Conservation (phyloP, 2,329 filamentous ascomycete genomes). For the Hymenoscyphus infarciens region DNA sequence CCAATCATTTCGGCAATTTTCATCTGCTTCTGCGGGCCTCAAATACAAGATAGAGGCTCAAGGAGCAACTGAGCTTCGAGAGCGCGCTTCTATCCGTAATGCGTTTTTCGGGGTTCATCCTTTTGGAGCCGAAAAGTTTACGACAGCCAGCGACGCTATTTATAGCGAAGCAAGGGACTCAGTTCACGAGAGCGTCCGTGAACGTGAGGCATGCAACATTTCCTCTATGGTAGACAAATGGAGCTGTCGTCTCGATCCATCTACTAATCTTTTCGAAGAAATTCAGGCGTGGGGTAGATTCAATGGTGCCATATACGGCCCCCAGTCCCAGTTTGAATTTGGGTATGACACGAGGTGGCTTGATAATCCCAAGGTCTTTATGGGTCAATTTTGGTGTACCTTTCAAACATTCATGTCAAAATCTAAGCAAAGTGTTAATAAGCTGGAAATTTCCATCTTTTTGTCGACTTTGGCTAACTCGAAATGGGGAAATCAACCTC, state of each 20-base stretch:
- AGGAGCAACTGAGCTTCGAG: not conserved
- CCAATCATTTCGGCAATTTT: not conserved
- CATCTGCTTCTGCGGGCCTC: not conserved
- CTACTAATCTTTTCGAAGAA: not conserved
- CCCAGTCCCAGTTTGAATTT: not conserved
- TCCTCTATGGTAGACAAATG: not conserved
- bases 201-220: not conserved
- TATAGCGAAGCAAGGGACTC: not conserved
- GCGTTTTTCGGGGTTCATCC: not conserved
- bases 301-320: not conserved
- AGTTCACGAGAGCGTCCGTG: not conserved
- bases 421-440: not conserved
- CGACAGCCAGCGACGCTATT: not conserved
- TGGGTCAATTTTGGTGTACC: slow-evolving; percentile 26
- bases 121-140: not conserved
- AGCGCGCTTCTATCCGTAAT: not conserved
- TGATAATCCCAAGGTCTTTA: slow-evolving; percentile 12
- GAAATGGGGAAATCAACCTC: not conserved
- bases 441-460: not conserved
- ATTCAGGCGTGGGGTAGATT: not conserved
- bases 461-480: not conserved
- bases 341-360: slow-evolving; percentile 25
- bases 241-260: not conserved
- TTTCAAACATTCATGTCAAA: slow-evolving; percentile 24
- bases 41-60: not conserved